Evolutionary conservation across 1,139 yeast genomes (phyloP).

Genomic region (Suhomyces anneliseae): DNA sequence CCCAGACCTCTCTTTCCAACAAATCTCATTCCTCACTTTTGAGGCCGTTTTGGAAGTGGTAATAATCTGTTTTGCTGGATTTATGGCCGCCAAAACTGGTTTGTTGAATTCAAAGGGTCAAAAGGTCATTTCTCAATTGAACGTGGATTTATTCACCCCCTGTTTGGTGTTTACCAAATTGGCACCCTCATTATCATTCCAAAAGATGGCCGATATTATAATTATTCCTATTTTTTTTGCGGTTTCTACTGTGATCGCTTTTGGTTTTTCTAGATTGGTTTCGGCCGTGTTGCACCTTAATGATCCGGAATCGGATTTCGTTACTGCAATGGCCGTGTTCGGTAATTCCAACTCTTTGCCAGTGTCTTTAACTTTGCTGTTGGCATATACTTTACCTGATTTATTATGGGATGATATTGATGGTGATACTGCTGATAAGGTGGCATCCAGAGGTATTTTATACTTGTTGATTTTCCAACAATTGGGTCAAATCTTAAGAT

Average conservation of each 20-base stretch:
- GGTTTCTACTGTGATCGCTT: conserved; percentile 63
- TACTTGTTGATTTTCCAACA: conserved; percentile 81
- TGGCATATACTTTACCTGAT: conserved; percentile 72
- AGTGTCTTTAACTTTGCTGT: conserved; percentile 70
- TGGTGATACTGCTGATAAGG: conserved; percentile 64
- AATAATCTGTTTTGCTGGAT: conserved; percentile 70
- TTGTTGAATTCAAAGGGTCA: conserved; percentile 62
- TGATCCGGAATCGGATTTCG: conserved; percentile 70
- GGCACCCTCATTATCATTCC: conserved; percentile 69
- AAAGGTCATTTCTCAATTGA: conserved; percentile 62
- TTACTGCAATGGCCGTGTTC: conserved; percentile 86
- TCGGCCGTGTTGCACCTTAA: conserved; percentile 52
- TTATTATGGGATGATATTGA: conserved; percentile 72
- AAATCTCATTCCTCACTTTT: conserved; percentile 64
- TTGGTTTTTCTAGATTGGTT: conserved; percentile 50
- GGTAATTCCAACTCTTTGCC: conserved; percentile 82
- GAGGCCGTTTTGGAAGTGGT: conserved; percentile 81
- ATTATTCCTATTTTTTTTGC: conserved; percentile 74
- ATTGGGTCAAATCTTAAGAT: conserved; percentile 76
- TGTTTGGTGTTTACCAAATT: conserved; percentile 79
- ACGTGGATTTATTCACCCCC: conserved; percentile 82
- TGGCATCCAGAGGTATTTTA: conserved; percentile 78
- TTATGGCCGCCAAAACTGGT: conserved; percentile 62
- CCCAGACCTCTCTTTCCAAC: conserved; percentile 45
- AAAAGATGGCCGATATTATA: conserved; percentile 66